Evolutionary conservation across 345 rosid species (phyloP), one percentile per base, ranked within the genome.

Genomic region (Heritiera fomes): DNA sequence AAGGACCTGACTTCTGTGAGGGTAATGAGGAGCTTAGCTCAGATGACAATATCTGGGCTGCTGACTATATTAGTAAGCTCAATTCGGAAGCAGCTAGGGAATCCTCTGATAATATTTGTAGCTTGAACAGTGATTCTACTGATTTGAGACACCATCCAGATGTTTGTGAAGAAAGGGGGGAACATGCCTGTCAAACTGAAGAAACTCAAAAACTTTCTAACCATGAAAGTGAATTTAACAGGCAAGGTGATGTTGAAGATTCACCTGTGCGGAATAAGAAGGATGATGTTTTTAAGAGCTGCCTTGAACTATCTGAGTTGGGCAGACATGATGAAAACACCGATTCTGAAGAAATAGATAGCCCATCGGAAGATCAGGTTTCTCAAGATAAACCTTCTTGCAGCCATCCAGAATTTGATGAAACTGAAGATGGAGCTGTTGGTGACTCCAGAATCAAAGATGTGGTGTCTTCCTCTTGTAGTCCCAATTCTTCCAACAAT

Each of bases 1-100:
- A 93, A 65, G 94, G 84, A 3, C 74, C 93, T 23, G 94, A 86
- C n/a, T 89, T 88, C 71, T 88, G 90, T 82, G 91, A 88, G 76
- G 92, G 84, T 59, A 88, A 78, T 71, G 88, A 84, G 23, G 97
- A 90, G 71, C 88, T 89, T 82, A 84, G 82, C 78, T 80, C 90
- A 47, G 89, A 85, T 62, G 92, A 85, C 78, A 82, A 88, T 82
- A 77, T 71, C 0, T 89, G 89, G 93, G 90, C 81, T 53, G 78
- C 86, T 84, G 85, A 84, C 75, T 88, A 85, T 82, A 82, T 87
- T 38, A 53, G 53, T 67, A 85, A 82, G 85, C 79, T 89, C 76
- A 88, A 83, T 80, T 77, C 85, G 55, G 71, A 88, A 76, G 68
- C 82, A 59, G 65, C 81, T 71, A 78, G 83, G 77, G 83, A 61